Evolutionary conservation across 257 asterid genomes (phyloP).

Genomic region (Agastache rugosa): DNA sequence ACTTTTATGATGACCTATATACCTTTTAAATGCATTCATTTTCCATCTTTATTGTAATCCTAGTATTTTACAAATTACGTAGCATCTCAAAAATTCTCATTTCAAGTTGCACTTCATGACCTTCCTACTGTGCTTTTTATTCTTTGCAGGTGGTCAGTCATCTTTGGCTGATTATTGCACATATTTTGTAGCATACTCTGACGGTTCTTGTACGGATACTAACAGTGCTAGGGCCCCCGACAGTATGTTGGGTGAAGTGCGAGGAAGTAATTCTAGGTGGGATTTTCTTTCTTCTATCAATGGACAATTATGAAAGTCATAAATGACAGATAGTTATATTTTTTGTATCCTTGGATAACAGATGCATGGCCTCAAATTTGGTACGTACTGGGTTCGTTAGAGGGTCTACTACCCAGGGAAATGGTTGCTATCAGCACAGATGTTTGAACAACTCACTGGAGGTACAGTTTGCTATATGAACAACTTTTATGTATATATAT

Average conservation of each 20-base stretch:
- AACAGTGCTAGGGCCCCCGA: slow-evolving; percentile 97
- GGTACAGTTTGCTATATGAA: slow-evolving; percentile 51
- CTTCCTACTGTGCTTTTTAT: background rate
- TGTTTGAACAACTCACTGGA: slow-evolving; percentile 74
- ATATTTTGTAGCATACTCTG: slow-evolving; percentile 93
- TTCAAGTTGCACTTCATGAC: slow-evolving; percentile 24
- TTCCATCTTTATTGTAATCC: background rate
- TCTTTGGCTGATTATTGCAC: slow-evolving; percentile 99
- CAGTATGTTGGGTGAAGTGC: slow-evolving; percentile 96
- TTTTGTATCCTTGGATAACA: slow-evolving; percentile 36
- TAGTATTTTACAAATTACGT: background rate
- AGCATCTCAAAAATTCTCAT: background rate
- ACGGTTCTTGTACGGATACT: slow-evolving; percentile 97
- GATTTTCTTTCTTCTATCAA: slow-evolving; percentile 21
- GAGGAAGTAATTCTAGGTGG: slow-evolving; percentile 89
- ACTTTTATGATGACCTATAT: background rate
- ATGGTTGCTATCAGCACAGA: slow-evolving; percentile 91
- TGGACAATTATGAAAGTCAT: slow-evolving; percentile 12
- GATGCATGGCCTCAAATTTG: slow-evolving; percentile 93
- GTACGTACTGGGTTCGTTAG: slow-evolving; percentile 93
- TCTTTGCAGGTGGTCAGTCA: slow-evolving; percentile 91
- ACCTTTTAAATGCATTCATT: background rate
- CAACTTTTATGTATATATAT: background rate
- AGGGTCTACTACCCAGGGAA: slow-evolving; percentile 88
- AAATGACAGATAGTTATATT: slow-evolving; percentile 14